Conservation (phyloP, 768 basidiomycete species). For the Rhizopogon salebrosus region DNA sequence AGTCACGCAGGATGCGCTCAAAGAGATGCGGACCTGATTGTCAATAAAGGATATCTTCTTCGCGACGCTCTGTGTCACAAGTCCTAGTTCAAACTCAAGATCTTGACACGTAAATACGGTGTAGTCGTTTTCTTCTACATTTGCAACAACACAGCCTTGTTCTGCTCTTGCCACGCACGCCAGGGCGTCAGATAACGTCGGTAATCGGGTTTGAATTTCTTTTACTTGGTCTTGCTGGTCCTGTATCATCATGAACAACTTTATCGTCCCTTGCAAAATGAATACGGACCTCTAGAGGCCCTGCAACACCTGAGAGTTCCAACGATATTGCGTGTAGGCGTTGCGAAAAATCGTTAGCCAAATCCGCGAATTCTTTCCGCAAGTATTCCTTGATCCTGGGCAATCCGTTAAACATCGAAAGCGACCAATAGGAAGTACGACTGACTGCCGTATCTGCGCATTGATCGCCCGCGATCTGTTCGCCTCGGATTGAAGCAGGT, state of each 20-base stretch:
- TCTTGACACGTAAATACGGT: conserved; percentile 88
- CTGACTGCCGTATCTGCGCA: conserved; percentile 83
- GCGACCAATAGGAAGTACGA: conserved; percentile 3
- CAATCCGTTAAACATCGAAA: neutral
- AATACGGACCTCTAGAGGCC: conserved; percentile 61
- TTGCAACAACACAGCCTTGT: conserved; percentile 74
- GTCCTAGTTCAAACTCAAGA: conserved; percentile 82
- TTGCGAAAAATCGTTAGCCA: conserved; percentile 74
- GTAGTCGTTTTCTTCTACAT: conserved; percentile 96
- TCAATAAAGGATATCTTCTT: conserved; percentile 96
- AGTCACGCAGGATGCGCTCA: neutral
- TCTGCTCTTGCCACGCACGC: conserved; percentile 59
- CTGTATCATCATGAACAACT: conserved; percentile 29
- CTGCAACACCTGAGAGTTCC: conserved; percentile 70
- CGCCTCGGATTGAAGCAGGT: conserved; percentile 69
- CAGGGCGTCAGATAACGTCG: conserved; percentile 55
- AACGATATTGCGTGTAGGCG: conserved; percentile 60
- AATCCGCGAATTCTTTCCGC: conserved; percentile 69
- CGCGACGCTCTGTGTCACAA: conserved; percentile 72
- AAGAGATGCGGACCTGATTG: conserved; percentile 63
- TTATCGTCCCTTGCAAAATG: conserved; percentile 7
- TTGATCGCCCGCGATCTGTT: conserved; percentile 78
- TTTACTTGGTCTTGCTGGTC: conserved; percentile 69
- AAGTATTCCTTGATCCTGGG: conserved; percentile 76
- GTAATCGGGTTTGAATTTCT: conserved; percentile 62